Evolutionary conservation across 805 yeast genomes (phyloP), one percentile per base, ranked within the genome.

Genomic region (Candida arabinofermentans): DNA sequence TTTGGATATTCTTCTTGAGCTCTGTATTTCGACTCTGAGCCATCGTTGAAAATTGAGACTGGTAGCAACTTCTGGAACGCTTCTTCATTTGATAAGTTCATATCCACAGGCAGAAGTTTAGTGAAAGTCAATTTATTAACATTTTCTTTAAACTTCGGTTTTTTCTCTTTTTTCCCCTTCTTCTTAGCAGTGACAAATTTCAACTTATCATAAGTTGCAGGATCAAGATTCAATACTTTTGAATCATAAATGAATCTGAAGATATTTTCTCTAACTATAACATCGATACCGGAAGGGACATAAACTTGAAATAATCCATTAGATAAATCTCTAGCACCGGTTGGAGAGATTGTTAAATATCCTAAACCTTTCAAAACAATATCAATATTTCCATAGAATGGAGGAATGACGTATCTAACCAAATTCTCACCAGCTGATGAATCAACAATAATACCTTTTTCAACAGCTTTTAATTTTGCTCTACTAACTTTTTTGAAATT

Each of bases 381-480:
- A 51, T 85, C 95, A 8, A 85, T 63, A 4, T 74, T 57, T 0
- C 91, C 91, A 44, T 62, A 66, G 50, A 84, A 84, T n/a, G 87
- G 86, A 0, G 93, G 91, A 3, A 85, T 67, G 2, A 75, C 66
- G 47, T 71, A 81, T 43, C 77, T 62, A 1, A 55, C 61, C 48
- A 70, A 53, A 2, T 64, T 55, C 1, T 57, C 50, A 29, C 52
- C 54, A 24, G 69, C 67, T 41, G 46, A 46, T 2, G 41, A 36
- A 4, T 43, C 45, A 4, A 62, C 53, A 2, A 42, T 23, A 41
- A 46, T 61, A 8, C 54, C 38, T 2, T 44, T 23, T 7, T 41
- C 49, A 27, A 64, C 32, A 2, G 66, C 63, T 8, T 48, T 52
- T 2, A 58, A 58, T 30, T 42, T 55, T 42, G 40, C 54, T 50